These are phyloP conservation scores for Backusella psychrophila DNA, from an alignment of 192 early-diverging fungal species.

Conservation along the genomic window DNA sequence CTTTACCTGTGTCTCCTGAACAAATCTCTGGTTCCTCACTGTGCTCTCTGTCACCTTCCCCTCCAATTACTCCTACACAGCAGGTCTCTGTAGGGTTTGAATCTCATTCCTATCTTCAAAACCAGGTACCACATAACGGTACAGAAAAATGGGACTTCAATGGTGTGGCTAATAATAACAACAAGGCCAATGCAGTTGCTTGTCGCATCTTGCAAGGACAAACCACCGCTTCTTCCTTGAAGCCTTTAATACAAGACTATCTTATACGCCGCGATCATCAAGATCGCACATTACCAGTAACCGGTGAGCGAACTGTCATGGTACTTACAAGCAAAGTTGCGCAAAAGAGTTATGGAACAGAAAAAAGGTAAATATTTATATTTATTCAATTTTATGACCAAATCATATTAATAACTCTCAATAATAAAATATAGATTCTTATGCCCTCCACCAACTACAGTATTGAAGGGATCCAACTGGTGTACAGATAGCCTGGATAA, in stretches of 20 bases:
- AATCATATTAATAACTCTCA: background rate
- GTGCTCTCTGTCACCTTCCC: constrained; percentile 21
- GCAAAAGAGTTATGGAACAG: constrained; percentile 93
- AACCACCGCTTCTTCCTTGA: background rate
- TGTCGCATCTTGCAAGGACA: constrained; percentile 2
- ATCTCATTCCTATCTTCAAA: constrained; percentile 2
- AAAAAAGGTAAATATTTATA: constrained; percentile 63
- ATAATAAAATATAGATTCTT: constrained; percentile 52
- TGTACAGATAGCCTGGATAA: constrained; percentile 31
- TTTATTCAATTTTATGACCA: background rate
- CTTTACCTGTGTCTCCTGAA: background rate
- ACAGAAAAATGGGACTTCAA: background rate
- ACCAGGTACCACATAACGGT: background rate
- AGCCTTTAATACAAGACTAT: constrained; percentile 46
- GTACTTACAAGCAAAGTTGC: constrained; percentile 83
- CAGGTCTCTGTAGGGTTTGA: constrained; percentile 14
- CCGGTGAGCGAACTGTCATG: constrained; percentile 59
- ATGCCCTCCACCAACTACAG: constrained; percentile 78
- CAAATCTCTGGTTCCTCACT: background rate
- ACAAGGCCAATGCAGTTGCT: background rate
- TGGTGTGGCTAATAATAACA: background rate
- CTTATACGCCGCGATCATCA: constrained; percentile 35
- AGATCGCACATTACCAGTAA: constrained; percentile 21
- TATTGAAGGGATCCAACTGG: constrained; percentile 70
- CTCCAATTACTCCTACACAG: constrained; percentile 23